Evolutionary conservation across 192 early-diverging fungal species (phyloP), one percentile per base, ranked within the genome.

Genomic region (Coemansia furcata): DNA sequence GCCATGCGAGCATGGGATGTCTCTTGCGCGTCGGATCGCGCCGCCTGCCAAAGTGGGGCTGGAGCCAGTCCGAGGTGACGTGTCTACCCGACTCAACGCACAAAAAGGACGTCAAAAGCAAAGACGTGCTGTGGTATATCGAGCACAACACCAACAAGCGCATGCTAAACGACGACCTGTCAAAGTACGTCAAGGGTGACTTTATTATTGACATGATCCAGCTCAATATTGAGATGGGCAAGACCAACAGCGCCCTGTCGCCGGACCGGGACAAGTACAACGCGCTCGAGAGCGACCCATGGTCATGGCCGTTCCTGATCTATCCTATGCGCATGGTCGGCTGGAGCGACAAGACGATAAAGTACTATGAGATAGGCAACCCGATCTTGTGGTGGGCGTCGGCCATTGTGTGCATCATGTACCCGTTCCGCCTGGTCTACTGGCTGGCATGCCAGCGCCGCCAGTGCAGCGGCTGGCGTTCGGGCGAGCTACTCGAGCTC

Each of bases 361-460:
- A 94, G 83, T 96, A 95, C 66, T 97, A 97, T 74, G 84, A 97
- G 60, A 75, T 96, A 11, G 95, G 95, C 23, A 97, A 98, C 81
- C 89, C 93, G 14, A 39, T 94, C n/a, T 83, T 90, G 33, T 97
- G 94, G 94, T 95, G 92, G 90, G 57, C 90, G 43, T 82, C 87
- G 42, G 82, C 89, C 26, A 47, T 80, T 9, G 68, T 32, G 50
- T 83, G 68, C 58, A 38, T 80, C 29, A 14, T 68, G 17, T 83
- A 71, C 12, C 77, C 80, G 64, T 61, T 72, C 66, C 74, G 67
- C 4, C 32, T 74, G 43, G 43, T 79, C 35, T 50, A 43, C 17
- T 74, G 63, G 59, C 46, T 73, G 11, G 46, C 38, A 38, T 68
- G 67, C 40, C 59, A 61, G 65, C 66, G 60, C 62, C 78, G 78